phyloP scores from a whole-genome alignment of 1,139 yeast species.

The Entelexis sorbosivorans region DNA sequence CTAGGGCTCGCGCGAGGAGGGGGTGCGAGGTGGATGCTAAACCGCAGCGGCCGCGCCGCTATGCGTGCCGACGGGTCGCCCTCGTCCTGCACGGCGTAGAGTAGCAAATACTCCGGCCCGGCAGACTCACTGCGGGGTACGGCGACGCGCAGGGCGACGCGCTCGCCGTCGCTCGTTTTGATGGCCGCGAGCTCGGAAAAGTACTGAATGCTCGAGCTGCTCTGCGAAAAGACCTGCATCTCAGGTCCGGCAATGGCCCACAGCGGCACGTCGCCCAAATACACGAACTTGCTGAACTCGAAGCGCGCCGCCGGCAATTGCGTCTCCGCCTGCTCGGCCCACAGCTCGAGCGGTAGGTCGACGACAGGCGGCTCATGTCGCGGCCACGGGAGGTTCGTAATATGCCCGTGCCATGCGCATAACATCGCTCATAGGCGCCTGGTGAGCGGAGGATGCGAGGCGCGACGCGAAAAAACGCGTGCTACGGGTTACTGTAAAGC shows the following conservation, averaged over 20 bases:
- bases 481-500: no score
- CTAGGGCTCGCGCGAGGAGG: slow-evolving; percentile 6
- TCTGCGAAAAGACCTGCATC: slow-evolving; percentile 22
- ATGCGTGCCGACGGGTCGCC: slow-evolving; percentile 6
- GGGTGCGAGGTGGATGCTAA: neutral
- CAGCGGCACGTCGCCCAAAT: slow-evolving; percentile 22
- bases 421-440: slow-evolving; percentile 7
- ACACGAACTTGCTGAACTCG: slow-evolving; percentile 15
- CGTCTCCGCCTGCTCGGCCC: slow-evolving; percentile 6
- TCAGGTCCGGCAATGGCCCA: slow-evolving; percentile 26
- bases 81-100: slow-evolving; percentile 15
- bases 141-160: neutral
- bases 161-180: neutral
- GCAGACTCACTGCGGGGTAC: neutral
- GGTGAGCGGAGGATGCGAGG: no score
- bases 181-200: slow-evolving; percentile 23
- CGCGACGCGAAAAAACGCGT: no score
- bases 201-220: slow-evolving; percentile 20
- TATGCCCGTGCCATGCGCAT: slow-evolving; percentile 18
- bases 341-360: slow-evolving; percentile 14
- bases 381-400: slow-evolving; percentile 17
- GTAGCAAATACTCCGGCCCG: slow-evolving; percentile 13
- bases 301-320: neutral
- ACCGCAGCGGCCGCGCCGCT: slow-evolving; percentile 18
- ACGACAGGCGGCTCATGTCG: slow-evolving; percentile 4